Evolutionary conservation across 1,284 basidiomycete species (phyloP).

Genomic region (Trichosporon asahii): DNA sequence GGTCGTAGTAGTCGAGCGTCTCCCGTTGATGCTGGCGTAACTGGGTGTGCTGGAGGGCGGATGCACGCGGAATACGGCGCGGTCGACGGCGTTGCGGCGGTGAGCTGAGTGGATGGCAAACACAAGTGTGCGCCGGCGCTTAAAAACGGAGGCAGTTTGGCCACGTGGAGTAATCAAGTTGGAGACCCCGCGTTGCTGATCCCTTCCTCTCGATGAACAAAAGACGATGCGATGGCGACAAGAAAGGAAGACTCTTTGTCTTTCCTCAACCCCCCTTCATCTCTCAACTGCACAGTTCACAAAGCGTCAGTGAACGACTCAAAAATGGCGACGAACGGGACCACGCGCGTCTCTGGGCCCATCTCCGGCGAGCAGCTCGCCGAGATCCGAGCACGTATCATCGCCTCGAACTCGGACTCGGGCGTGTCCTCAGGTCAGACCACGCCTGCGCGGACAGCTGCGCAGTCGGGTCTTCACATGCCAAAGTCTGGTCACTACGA

Average conservation of each 20-base stretch:
- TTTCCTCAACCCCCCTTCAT: not conserved
- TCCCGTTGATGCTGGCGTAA: not conserved
- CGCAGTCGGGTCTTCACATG: conserved; percentile 9
- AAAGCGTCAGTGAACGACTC: not conserved
- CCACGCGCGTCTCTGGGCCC: not conserved
- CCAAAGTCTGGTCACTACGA: conserved; percentile 14
- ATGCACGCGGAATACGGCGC: conserved; percentile 9
- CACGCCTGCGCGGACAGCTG: not conserved
- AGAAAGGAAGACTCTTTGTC: not conserved
- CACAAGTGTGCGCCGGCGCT: conserved; percentile 1
- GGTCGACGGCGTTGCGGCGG: not conserved
- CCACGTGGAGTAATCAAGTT: not conserved
- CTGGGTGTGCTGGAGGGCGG: not conserved
- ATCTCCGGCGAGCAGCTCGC: not conserved
- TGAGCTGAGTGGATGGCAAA: conserved; percentile 1
- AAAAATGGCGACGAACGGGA: not conserved
- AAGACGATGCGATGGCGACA: not conserved
- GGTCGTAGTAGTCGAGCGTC: not conserved
- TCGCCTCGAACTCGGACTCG: not conserved
- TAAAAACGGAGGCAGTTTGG: conserved; percentile 2
- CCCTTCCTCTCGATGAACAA: not conserved
- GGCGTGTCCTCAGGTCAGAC: not conserved
- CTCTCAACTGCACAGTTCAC: not conserved
- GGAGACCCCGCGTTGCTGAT: not conserved
- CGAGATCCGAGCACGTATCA: conserved; percentile 7